Conservation (phyloP, 768 basidiomycete species). For the Xanthoconium purpureum region DNA sequence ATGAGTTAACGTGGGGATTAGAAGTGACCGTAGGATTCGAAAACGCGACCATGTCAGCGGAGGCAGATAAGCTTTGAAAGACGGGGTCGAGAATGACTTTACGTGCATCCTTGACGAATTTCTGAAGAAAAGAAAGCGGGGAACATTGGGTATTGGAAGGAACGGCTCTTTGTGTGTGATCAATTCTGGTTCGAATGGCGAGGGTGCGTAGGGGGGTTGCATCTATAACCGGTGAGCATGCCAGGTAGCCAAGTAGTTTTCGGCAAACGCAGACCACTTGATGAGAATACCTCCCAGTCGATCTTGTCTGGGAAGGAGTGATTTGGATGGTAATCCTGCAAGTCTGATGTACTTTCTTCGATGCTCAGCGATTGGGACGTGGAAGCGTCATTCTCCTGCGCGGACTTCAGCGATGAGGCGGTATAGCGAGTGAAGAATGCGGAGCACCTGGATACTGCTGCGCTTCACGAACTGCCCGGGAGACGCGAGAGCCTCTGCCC, state of each 20-base stretch:
- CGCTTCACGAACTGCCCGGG: constrained; percentile 35
- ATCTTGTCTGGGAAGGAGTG: constrained; percentile 45
- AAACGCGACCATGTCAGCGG: constrained; percentile 17
- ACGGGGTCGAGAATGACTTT: constrained; percentile 49
- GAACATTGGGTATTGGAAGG: constrained; percentile 42
- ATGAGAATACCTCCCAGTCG: constrained; percentile 60
- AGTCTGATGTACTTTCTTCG: constrained; percentile 41
- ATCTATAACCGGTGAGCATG: constrained; percentile 39
- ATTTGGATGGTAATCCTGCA: constrained; percentile 41
- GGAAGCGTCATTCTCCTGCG: constrained; percentile 11
- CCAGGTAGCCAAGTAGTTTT: not conserved
- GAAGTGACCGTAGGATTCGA: constrained; percentile 27
- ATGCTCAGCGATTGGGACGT: constrained; percentile 31
- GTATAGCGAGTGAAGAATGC: not conserved
- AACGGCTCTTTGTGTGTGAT: constrained; percentile 36
- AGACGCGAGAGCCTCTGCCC: constrained; percentile 35
- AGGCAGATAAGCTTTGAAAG: constrained; percentile 21
- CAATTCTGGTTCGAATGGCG: constrained; percentile 36
- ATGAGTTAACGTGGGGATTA: constrained; percentile 25
- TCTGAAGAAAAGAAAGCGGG: constrained; percentile 53
- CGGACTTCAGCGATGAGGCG: constrained; percentile 20
- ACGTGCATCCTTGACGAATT: constrained; percentile 52
- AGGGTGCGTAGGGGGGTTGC: constrained; percentile 50
- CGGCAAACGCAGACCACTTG: constrained; percentile 44
- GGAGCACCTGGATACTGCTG: constrained; percentile 36